Evolutionary conservation across 2,329 filamentous ascomycete genomes (phyloP), one percentile per base, ranked within the genome.

Genomic region (Emergomyces pasteurianus): DNA sequence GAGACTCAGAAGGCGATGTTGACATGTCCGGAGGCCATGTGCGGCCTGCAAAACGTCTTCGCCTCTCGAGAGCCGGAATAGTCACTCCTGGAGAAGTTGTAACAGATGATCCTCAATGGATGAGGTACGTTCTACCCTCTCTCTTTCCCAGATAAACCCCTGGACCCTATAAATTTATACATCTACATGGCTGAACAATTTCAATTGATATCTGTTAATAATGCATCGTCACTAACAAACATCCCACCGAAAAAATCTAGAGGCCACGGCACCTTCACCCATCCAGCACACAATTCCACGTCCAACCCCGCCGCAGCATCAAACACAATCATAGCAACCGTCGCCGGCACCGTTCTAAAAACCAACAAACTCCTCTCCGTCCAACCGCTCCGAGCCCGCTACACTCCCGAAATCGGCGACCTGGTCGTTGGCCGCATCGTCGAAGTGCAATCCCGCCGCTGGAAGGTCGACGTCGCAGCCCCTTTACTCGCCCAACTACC

Each of bases 281-380:
- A 83, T 21, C 74, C 54, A 16, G 16, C 40, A 1, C 82, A 83
- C 21, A 74, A 81, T 3, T 74, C 78, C 54, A 80, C 82, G 58
- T 62, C 65, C 55, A 40, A 23, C 34, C 21, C 38, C 54, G 54
- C 62, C n/a, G 54, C 65, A 10, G 12, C 59, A 5, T 74, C 75
- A 7, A 83, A 82, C 4, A 81, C 85, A 62, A 99, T 99, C 71
- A 84, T 88, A 61, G 92, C 90, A 55, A 95, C 94, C 6, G 88
- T 99, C 38, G 92, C 92, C 7, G 94, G 94, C 69, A 92, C 88
- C 7, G 81, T 97, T 42, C 86, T 88, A 71, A 92, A 92, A 73
- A 97, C 92, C 63, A 99, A 99, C 82, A 97, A 96, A 74, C 86
- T 99, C 55, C 86, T 99, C 66, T 95, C 90, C 1, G 89, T 99